Evolutionary conservation across 2,329 filamentous ascomycete genomes (phyloP), one percentile per base, ranked within the genome.

Genomic region (Celoporthe dispersa): DNA sequence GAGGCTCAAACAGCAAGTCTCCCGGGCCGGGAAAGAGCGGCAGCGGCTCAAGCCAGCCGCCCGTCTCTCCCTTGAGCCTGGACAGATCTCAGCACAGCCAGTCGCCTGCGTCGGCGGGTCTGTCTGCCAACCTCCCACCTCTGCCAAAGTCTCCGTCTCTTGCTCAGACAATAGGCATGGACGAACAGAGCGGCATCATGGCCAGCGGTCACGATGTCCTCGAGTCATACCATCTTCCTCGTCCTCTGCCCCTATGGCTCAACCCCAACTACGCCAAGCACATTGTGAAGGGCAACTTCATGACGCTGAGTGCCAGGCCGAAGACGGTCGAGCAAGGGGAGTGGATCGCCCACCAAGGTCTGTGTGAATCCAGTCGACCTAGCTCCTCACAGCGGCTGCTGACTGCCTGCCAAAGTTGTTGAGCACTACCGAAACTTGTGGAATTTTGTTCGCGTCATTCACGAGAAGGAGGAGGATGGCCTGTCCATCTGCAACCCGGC

Each of bases 261-360:
- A 91, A 92, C 77, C 87, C 91, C 68, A 83, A 89, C 72, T 92
- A 93, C 78, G 91, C 92, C 68, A 92, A 91, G 78, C 90, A 97
- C 77, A 97, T 97, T 74, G 94, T 98, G 77, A 97, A 95, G 84
- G 95, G 95, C 71, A 98, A 98, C 83, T 98, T 98, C 79, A 94
- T 97, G 91, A 98, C 95, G 14, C 83, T 98, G 71, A 97, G 94
- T 76, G 94, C 94, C 64, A 92, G 94, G 78, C 95, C 95, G 31
- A 94, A 95, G 84, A 94, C 96, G 69, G 93, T 98, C 61, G 95
- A 98, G 77, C 90, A 94, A 78, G 95, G 94, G 74, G 95, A 98
- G 81, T 98, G 95, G 95, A 87, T 98, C 75, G 94, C 94, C 73
- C 94, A 98, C 80, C 95, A 98, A 86, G 91, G 95, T 97, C 86